Evolutionary conservation across 768 basidiomycete genomes (phyloP).

Genomic region (Lactifluus subvellereus): DNA sequence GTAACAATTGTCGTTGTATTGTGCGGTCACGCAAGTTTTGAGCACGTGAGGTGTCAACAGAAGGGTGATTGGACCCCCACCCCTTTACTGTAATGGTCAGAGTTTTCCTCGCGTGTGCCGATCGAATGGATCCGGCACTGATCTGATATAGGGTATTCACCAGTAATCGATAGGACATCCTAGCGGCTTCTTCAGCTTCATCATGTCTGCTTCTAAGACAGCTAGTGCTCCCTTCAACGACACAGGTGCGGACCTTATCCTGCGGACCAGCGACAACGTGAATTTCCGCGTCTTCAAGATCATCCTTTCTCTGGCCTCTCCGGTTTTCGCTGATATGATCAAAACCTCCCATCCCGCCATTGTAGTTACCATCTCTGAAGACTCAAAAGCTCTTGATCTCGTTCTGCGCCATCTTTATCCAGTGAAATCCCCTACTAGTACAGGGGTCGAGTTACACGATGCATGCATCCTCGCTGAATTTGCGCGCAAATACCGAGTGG

Average conservation of each 20-base stretch:
- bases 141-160: too few species aligned
- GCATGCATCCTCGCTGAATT: conserved; percentile 12
- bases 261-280: conserved; percentile 11
- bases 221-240: too few species aligned
- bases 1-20: too few species aligned
- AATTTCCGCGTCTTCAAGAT: conserved; percentile 16
- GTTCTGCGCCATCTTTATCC: conserved; percentile 19
- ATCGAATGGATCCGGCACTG: too few species aligned
- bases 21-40: too few species aligned
- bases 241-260: not conserved
- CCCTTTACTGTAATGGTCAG: too few species aligned
- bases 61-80: too few species aligned
- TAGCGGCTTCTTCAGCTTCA: too few species aligned
- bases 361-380: conserved; percentile 10
- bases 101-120: too few species aligned
- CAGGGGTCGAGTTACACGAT: not conserved
- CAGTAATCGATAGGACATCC: too few species aligned
- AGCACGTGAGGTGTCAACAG: too few species aligned
- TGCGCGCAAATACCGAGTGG: conserved; percentile 19
- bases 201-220: too few species aligned
- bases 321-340: conserved; percentile 14
- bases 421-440: not conserved
- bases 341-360: not conserved
- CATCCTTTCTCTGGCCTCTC: conserved; percentile 16
- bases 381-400: conserved; percentile 6